These are phyloP conservation scores for Dovyalis caffra DNA, from an alignment of 345 rosid genomes.

Conservation along the genomic window DNA sequence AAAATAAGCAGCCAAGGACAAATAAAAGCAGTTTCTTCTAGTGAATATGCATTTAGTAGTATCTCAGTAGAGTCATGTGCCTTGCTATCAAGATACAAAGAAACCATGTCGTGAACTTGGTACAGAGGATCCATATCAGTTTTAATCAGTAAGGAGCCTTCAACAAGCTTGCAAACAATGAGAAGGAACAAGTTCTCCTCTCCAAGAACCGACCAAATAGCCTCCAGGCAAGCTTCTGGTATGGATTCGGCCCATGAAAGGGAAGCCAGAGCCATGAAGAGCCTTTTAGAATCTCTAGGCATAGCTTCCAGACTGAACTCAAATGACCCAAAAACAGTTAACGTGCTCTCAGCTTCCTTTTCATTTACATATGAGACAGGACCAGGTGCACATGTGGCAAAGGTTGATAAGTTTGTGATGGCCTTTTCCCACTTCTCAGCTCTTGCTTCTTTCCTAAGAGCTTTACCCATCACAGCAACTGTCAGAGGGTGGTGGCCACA, in stretches of 20 bases:
- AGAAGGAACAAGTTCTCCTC: neutral
- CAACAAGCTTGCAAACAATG: neutral
- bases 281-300: neutral
- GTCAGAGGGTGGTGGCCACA: neutral
- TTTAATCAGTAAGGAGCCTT: neutral
- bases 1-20: neutral
- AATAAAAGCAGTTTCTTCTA: neutral
- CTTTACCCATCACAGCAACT: neutral
- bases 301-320: neutral
- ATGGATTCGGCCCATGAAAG: neutral
- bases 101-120: neutral
- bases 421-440: neutral
- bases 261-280: neutral
- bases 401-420: neutral
- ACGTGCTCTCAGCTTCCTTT: neutral
- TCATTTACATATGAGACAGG: neutral
- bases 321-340: neutral
- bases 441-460: neutral
- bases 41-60: neutral
- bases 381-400: neutral
- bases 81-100: neutral
- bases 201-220: neutral
- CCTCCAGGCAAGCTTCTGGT: neutral
- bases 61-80: neutral
- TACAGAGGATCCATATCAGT: neutral